phyloP scores from a whole-genome alignment of 345 rosid genomes.

The Carallia brachiata region DNA sequence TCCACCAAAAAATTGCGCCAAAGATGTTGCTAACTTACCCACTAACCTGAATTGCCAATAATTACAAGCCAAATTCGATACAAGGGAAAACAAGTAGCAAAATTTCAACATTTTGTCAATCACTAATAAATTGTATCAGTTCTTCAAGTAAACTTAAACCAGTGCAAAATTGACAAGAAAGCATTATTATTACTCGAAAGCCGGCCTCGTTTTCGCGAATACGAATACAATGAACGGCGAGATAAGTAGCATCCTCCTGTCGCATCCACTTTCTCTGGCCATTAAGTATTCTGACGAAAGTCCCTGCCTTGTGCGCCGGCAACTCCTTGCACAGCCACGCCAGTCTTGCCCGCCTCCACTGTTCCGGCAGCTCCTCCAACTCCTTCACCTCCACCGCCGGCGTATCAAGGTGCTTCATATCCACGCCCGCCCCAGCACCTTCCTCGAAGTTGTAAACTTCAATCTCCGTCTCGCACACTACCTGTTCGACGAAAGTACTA shows the following conservation, averaged over 20 bases:
- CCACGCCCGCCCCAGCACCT: conserved; percentile 21
- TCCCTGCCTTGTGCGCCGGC: conserved; percentile 68
- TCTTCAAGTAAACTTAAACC: too few species aligned
- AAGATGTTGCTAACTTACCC: too few species aligned
- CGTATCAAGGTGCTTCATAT: conserved; percentile 37
- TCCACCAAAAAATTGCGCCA: background rate
- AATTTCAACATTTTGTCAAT: too few species aligned
- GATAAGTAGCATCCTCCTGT: conserved; percentile 77
- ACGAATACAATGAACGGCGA: conserved; percentile 70
- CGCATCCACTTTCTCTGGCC: conserved; percentile 85
- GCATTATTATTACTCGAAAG: conserved; percentile 48
- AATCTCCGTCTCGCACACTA: conserved; percentile 17
- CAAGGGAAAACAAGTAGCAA: too few species aligned
- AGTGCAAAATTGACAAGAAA: too few species aligned
- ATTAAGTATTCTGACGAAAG: conserved; percentile 61
- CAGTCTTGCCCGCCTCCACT: conserved; percentile 79
- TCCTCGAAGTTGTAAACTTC: conserved; percentile 13
- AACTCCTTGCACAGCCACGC: conserved; percentile 93
- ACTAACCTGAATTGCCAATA: too few species aligned
- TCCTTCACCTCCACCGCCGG: conserved; percentile 60
- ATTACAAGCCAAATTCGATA: too few species aligned
- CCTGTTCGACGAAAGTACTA: conserved; percentile 52
- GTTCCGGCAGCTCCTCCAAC: conserved; percentile 72
- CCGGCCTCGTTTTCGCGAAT: conserved; percentile 78
- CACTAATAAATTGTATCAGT: too few species aligned